These are phyloP conservation scores for Lyophyllum atratum DNA, from an alignment of 768 basidiomycete species.

Conservation along the genomic window DNA sequence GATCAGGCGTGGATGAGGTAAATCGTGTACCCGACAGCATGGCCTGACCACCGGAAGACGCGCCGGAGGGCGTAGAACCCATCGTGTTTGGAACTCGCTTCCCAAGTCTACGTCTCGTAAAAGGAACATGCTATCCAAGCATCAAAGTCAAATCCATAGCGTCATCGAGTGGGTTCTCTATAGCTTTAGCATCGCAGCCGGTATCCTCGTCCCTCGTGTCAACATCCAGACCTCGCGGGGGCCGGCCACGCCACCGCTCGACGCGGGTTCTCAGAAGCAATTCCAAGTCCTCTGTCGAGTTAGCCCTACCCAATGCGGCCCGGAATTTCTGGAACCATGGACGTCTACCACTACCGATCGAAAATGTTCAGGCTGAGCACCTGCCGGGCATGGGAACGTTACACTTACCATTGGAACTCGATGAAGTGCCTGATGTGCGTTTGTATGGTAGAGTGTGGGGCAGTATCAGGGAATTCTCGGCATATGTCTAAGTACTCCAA, in stretches of 20 bases:
- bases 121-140: not conserved
- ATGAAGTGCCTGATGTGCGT: conserved; percentile 71
- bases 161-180: conserved; percentile 7
- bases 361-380: conserved; percentile 10
- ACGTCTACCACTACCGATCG: conserved; percentile 41
- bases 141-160: conserved; percentile 10
- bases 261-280: conserved; percentile 43
- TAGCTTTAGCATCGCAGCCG: conserved; percentile 14
- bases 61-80: not conserved
- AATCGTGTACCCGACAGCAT: conserved; percentile 4
- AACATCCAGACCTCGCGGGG: conserved; percentile 25
- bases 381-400: conserved; percentile 9
- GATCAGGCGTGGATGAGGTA: conserved; percentile 1
- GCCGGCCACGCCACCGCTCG: conserved; percentile 49
- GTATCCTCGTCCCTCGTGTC: conserved; percentile 14
- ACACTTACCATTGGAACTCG: conserved; percentile 64
- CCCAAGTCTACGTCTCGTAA: not conserved
- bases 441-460: conserved; percentile 50
- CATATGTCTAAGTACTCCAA: conserved; percentile 72
- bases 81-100: not conserved
- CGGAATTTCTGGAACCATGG: conserved; percentile 63
- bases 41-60: conserved; percentile 1
- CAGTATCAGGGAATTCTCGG: conserved; percentile 48
- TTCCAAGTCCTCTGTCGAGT: conserved; percentile 49
- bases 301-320: conserved; percentile 40